These are phyloP conservation scores for Colletotrichum sidae DNA, from an alignment of 2,329 filamentous ascomycete species.

Conservation along the genomic window DNA sequence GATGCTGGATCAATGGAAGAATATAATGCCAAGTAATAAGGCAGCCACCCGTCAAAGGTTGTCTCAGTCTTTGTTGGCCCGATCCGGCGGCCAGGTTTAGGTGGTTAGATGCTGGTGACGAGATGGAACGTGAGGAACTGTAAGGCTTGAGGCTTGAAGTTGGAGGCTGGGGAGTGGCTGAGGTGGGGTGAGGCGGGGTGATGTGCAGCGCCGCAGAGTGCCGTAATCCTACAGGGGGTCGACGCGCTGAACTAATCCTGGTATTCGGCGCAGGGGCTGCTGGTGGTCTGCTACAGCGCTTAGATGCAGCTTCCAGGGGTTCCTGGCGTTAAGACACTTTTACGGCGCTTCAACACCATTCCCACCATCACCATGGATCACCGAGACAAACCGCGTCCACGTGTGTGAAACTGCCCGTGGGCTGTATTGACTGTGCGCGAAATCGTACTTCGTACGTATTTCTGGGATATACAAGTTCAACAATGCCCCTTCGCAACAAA, in stretches of 20 bases:
- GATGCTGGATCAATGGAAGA: background rate
- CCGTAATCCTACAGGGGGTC: too few relatives aligned
- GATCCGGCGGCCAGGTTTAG: background rate
- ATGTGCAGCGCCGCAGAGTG: too few relatives aligned
- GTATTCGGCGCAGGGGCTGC: too few relatives aligned
- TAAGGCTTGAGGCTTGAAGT: constrained; percentile 3
- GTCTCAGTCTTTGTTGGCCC: constrained; percentile 14
- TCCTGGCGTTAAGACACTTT: too few relatives aligned
- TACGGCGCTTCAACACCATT: background rate
- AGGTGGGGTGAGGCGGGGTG: too few relatives aligned
- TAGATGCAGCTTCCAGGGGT: too few relatives aligned
- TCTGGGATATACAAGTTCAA: constrained; percentile 39
- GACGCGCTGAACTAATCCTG: too few relatives aligned
- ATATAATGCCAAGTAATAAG: background rate
- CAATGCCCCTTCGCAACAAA: constrained; percentile 27
- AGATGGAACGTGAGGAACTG: constrained; percentile 31
- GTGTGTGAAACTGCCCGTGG: constrained; percentile 19
- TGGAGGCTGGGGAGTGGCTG: too few relatives aligned
- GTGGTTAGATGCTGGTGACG: background rate
- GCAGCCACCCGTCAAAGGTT: too few relatives aligned
- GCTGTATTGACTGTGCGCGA: constrained; percentile 36
- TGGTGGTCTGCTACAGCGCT: too few relatives aligned
- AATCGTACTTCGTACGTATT: constrained; percentile 39
- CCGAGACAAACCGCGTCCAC: background rate
- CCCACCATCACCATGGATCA: background rate